Evolutionary conservation across 129 eudicot genomes (phyloP), one percentile per base, ranked within the genome.

Genomic region (Centaurea solstitialis): DNA sequence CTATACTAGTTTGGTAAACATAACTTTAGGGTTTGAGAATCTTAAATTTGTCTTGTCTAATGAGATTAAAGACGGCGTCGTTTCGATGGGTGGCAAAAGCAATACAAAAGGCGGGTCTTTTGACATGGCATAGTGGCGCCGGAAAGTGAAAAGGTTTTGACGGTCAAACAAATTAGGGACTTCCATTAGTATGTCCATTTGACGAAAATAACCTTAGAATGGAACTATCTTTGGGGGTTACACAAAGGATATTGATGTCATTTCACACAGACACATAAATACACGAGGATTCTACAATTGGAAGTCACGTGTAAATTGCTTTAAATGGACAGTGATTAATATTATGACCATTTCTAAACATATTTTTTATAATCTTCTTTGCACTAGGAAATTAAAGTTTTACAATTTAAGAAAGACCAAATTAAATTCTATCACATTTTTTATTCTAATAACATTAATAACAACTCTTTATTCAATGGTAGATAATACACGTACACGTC

Each of bases 301-400:
- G 77, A 76, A 50, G 5, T 82, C 77, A 82, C 85, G 80, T 82
- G 85, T 69, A 53, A 50, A 53, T 75, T 76, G 81, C 85, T 69
- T 68, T 76, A 76, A 68, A 82, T 82, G 66, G 85, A n/a, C n/a
- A n/a, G n/a, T n/a, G n/a, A n/a, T n/a, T n/a, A n/a, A n/a, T n/a
- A n/a, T n/a, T n/a, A n/a, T n/a, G n/a, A n/a, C n/a, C n/a, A n/a
- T n/a, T n/a, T 33, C 35, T 30, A 30, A 30, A 30, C 35, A 30
- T 11, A 10, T 12, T 11, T 50, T 50, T 13, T 13, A 13, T 50
- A 50, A 50, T 13, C 5, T 15, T 50, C 6, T 15, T 15, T 13
- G 5, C 13, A 50, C 13, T 50, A 50, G n/a, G 5, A 50, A 40
- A 1, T 40, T 6, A 40, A 40, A 40, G 1, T 40, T 40, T 0